Base-by-base conservation (phyloP, 352 stramenopile genomes). In the Pythium rhizo-oryzae region DNA sequence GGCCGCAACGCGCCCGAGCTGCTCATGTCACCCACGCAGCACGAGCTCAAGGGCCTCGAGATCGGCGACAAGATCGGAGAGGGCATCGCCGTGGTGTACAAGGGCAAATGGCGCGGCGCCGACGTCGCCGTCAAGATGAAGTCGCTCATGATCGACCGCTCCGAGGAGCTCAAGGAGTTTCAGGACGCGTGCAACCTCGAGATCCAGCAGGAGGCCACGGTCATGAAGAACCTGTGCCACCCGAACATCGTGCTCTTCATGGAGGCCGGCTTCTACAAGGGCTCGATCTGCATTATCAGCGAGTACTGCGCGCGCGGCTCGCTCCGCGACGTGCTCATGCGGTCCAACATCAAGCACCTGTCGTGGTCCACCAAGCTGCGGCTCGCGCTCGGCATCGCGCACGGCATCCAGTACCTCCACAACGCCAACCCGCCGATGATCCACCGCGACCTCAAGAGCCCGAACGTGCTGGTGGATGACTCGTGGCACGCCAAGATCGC, bases 121-220 rank as follows among this genome's bases (percentile, higher is more conserved):
- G 82, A 98, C 46, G 97, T 99, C 13, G 97, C 97, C 7, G 93
- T 98, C 41, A 99, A 99, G 81, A 95, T 93, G 84, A 90, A 92
- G 67, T 80, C 83, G 44, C 76, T 96, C 21, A 73, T 94, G 61
- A 67, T 93, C 47, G 85, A 96, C 60, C 80, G 74, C 12, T 69
- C 62, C 0, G 83, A 88, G 21, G 76, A 89, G 24, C 55, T 92
- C 18, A 82, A 80, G 9, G 84, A 92, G 51, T 93, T 96, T 54
- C 83, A 93, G 47, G 73, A 94, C 52, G 88, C 84, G 13, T 93
- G 85, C 67, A 96, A 96, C 56, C 75, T 87, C 23, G 87, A 96
- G 70, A 96, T 96, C 67, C 82, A 93, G 53, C 77, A 85, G 23
- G 88, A 96, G 62, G 88, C 88, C 16, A 75, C 89, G 28, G 81